Evolutionary conservation across 1,284 basidiomycete species (phyloP), one percentile per base, ranked within the genome.

Genomic region (Rhizoctonia solani): DNA sequence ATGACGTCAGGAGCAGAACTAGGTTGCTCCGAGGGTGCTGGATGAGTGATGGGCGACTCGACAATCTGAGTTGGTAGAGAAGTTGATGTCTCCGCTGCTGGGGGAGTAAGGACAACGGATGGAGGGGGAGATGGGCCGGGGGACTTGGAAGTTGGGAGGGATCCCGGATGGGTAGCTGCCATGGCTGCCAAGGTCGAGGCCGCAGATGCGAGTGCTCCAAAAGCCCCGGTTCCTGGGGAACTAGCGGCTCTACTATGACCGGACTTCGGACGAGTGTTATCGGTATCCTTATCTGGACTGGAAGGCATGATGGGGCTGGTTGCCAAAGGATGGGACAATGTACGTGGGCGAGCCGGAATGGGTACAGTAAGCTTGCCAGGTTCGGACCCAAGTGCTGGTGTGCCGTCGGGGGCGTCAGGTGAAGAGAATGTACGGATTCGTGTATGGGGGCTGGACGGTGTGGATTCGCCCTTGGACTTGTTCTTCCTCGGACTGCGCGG

Each of bases 1-100:
- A 59, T 50, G 58, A 61, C 44, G 46, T 63, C 47, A 63, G 59
- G 47, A n/a, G 41, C 25, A n/a, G 47, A 39, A n/a, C n/a, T n/a
- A n/a, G n/a, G n/a, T n/a, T n/a, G n/a, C n/a, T n/a, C n/a, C n/a
- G n/a, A n/a, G n/a, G n/a, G n/a, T n/a, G n/a, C n/a, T n/a, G n/a
- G n/a, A n/a, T n/a, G n/a, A n/a, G n/a, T n/a, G n/a, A n/a, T n/a
- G n/a, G n/a, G n/a, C n/a, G n/a, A n/a, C n/a, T n/a, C n/a, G n/a
- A n/a, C n/a, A n/a, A n/a, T n/a, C n/a, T n/a, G 42, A 42, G 56
- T 5, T 21, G 42, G 44, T 6, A 46, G 1, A 14, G 42, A 30
- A 14, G 30, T 29, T 8, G 54, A 29, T 19, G 32, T 21, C 13
- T 32, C 32, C 59, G n/a, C n/a, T n/a, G n/a, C 25, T 21, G 32